Conservation (phyloP, 2,329 filamentous ascomycete genomes). For the Pseudogymnoascus sp. region DNA sequence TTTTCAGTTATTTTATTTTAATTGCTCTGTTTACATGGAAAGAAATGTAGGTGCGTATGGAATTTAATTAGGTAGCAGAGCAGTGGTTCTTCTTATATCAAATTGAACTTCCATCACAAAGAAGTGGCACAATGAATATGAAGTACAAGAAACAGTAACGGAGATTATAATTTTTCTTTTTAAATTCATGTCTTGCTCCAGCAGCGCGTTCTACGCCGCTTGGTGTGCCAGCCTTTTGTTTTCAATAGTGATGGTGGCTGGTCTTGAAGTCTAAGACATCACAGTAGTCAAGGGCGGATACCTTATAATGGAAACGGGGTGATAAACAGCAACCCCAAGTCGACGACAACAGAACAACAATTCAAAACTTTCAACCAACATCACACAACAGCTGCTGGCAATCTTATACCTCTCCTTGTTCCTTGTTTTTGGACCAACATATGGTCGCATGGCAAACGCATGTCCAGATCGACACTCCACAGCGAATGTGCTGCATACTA, state of each 20-base stretch:
- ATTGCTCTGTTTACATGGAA: background rate
- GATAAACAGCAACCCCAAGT: background rate
- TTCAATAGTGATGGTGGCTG: slow-evolving; percentile 14
- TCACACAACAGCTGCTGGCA: background rate
- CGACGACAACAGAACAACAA: slow-evolving; percentile 6
- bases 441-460: background rate
- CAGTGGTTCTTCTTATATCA: background rate
- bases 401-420: background rate
- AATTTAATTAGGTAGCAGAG: background rate
- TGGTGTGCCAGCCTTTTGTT: slow-evolving; percentile 19
- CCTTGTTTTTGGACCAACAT: background rate
- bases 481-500: background rate
- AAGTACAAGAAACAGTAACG: background rate
- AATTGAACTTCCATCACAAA: background rate
- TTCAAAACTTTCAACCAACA: background rate
- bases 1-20: background rate
- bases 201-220: background rate
- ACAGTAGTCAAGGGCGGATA: background rate
- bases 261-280: slow-evolving; percentile 4
- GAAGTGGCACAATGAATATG: background rate
- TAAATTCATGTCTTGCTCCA: background rate
- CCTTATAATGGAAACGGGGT: background rate
- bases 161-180: background rate
- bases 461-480: background rate
- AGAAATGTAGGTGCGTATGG: background rate